Conservation (phyloP, 345 rosid genomes). For the Lepidium didymum region DNA sequence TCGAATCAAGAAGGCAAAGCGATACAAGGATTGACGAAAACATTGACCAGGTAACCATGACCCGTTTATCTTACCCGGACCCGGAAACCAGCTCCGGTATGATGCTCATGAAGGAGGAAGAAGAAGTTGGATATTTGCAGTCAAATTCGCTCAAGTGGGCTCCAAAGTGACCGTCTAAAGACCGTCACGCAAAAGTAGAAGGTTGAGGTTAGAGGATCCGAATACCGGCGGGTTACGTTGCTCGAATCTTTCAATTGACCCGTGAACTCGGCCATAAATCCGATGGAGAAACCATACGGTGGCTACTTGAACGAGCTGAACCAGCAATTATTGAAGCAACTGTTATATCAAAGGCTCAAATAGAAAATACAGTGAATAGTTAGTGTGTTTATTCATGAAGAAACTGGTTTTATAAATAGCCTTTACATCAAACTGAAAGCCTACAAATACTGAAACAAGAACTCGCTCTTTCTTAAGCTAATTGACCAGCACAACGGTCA, state of each 20-base stretch:
- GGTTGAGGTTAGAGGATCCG: conserved; percentile 82
- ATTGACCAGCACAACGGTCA: too few species aligned
- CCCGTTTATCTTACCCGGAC: conserved; percentile 20
- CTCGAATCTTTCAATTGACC: conserved; percentile 79
- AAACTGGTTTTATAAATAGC: too few species aligned
- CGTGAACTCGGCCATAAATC: conserved; percentile 69
- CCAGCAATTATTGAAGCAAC: conserved; percentile 72
- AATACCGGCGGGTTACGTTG: conserved; percentile 68
- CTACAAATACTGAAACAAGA: too few species aligned
- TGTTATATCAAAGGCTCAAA: too few species aligned
- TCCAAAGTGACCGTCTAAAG: conserved; percentile 43
- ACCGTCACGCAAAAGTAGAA: conserved; percentile 85
- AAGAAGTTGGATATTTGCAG: conserved; percentile 21
- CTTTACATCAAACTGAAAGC: too few species aligned
- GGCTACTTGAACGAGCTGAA: conserved; percentile 69
- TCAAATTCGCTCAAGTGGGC: conserved; percentile 6
- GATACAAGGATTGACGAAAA: conserved; percentile 35
- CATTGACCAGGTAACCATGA: conserved; percentile 12
- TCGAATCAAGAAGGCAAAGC: conserved; percentile 25
- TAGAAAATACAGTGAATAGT: too few species aligned
- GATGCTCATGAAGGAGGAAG: conserved; percentile 31
- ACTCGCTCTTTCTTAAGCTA: too few species aligned
- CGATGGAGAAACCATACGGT: conserved; percentile 71
- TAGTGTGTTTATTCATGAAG: too few species aligned
- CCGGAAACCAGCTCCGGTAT: conserved; percentile 20